Percentiles rank a stretch among this genome's conserved stretches.
Evolutionary conservation across 768 basidiomycete species (phyloP).

Genomic region (Suillus fuscotomentosus): DNA sequence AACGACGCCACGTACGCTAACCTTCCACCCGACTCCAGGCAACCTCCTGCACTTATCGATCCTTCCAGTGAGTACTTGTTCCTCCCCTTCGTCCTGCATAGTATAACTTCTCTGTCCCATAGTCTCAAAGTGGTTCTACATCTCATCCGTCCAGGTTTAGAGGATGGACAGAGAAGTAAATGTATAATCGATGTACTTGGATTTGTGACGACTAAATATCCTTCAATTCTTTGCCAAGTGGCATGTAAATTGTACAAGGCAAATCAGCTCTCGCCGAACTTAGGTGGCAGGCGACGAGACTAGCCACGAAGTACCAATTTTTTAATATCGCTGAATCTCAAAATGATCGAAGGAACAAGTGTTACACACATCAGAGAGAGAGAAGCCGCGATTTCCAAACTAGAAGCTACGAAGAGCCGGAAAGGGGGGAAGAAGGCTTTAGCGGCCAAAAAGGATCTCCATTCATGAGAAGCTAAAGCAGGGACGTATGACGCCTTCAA

Average conservation of each 20-base stretch:
- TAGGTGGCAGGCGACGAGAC: background rate
- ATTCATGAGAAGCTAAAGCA: too few relatives aligned
- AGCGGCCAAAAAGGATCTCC: too few relatives aligned
- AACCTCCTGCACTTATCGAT: constrained; percentile 86
- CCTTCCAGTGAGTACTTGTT: constrained; percentile 66
- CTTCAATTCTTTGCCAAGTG: background rate
- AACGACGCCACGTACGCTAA: constrained; percentile 61
- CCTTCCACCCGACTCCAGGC: constrained; percentile 77
- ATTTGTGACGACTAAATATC: background rate
- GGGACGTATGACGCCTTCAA: too few relatives aligned
- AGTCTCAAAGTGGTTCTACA: constrained; percentile 96
- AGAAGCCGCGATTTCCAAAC: too few relatives aligned
- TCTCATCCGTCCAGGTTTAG: constrained; percentile 83
- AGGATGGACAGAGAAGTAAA: background rate
- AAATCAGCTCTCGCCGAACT: background rate
- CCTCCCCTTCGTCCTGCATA: background rate
- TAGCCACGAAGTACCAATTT: background rate
- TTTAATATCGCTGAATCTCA: too few relatives aligned
- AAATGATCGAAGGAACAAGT: too few relatives aligned
- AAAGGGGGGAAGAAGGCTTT: too few relatives aligned
- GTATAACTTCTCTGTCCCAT: constrained; percentile 14
- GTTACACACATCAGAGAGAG: too few relatives aligned
- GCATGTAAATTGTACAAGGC: background rate
- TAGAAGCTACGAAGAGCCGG: too few relatives aligned
- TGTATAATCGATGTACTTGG: background rate